A percentile compares a stretch with the other conserved stretches of the same genome.
phyloP scores from a whole-genome alignment of 441 rosid species.

The Jatropha multifida region DNA sequence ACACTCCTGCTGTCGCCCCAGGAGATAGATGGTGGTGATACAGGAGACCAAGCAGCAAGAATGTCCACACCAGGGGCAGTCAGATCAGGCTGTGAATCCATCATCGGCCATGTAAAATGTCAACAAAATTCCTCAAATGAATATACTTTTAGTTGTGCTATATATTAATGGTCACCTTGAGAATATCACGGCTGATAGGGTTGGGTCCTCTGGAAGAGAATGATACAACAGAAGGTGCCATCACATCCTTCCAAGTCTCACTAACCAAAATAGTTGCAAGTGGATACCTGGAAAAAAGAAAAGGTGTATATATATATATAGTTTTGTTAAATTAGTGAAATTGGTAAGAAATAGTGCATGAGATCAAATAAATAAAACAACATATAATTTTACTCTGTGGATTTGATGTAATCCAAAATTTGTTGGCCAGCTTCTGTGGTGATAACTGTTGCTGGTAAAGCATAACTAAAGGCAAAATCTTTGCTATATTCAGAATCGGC shows the following conservation, averaged over 20 bases:
- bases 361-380: neutral
- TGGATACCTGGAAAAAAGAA: constrained; percentile 45
- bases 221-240: constrained; percentile 62
- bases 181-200: constrained; percentile 52
- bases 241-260: constrained; percentile 36
- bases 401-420: constrained; percentile 57
- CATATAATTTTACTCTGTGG: constrained; percentile 45
- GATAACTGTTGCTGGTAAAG: constrained; percentile 47
- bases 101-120: neutral
- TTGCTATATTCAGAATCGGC: constrained; percentile 10
- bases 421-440: constrained; percentile 48
- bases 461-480: constrained; percentile 38
- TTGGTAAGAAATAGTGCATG: no score
- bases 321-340: neutral
- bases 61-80: constrained; percentile 83
- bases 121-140: no score
- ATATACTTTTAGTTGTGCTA: neutral
- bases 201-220: constrained; percentile 89
- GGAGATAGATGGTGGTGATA: constrained; percentile 28
- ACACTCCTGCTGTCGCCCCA: constrained; percentile 36
- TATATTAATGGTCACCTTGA: constrained; percentile 48
- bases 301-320: neutral
- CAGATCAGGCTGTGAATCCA: constrained; percentile 66
- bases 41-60: constrained; percentile 76
- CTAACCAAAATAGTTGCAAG: constrained; percentile 65